Conservation (phyloP, 331 rosid species). For the Arachis monticola region DNA sequence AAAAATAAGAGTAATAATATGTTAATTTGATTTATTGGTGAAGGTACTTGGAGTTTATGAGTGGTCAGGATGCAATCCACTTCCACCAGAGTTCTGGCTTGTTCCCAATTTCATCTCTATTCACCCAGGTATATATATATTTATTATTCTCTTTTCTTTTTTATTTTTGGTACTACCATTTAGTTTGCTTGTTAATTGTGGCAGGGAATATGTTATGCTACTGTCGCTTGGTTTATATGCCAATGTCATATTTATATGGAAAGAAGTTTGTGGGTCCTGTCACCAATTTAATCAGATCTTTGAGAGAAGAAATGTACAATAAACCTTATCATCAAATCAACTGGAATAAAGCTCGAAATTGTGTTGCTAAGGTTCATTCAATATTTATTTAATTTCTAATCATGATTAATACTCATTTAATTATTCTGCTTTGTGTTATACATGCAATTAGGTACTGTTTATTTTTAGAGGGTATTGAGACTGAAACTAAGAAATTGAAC, state of each 20-base stretch:
- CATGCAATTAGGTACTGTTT: too few species aligned
- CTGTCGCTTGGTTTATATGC: constrained; percentile 68
- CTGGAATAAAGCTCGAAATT: constrained; percentile 56
- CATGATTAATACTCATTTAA: background rate
- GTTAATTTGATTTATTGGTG: background rate
- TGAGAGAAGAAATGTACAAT: constrained; percentile 59
- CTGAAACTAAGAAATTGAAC: too few species aligned
- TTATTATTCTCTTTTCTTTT: too few species aligned
- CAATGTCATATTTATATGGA: constrained; percentile 72
- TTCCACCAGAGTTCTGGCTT: constrained; percentile 80
- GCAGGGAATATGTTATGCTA: constrained; percentile 65
- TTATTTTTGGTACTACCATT: background rate
- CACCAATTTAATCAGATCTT: constrained; percentile 46
- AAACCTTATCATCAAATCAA: constrained; percentile 56
- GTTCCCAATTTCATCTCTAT: constrained; percentile 47
- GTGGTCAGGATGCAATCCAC: constrained; percentile 72
- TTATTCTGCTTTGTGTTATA: background rate
- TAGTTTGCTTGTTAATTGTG: background rate
- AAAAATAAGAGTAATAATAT: too few species aligned
- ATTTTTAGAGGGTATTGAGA: too few species aligned
- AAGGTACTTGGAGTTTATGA: constrained; percentile 71
- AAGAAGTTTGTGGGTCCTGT: constrained; percentile 64
- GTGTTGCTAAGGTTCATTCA: constrained; percentile 53
- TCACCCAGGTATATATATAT: constrained; percentile 56
- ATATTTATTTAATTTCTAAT: background rate